Conservation (phyloP, 331 rosid species). For the Rosa hybrid region DNA sequence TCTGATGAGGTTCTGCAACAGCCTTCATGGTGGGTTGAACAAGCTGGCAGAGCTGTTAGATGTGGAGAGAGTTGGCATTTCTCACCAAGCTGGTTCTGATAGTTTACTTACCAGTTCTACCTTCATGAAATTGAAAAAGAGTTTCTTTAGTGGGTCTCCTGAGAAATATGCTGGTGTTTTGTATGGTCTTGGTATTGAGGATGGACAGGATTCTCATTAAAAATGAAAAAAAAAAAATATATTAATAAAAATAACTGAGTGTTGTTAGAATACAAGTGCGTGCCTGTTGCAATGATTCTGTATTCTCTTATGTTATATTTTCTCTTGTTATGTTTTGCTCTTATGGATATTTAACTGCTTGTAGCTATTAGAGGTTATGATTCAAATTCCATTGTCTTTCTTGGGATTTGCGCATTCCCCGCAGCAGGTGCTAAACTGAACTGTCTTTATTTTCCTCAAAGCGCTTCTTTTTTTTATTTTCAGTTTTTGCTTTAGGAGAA, state of each 20-base stretch:
- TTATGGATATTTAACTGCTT: background rate
- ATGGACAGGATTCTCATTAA: slow-evolving; percentile 13
- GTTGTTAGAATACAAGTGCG: background rate
- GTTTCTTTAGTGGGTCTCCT: slow-evolving; percentile 16
- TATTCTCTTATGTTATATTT: background rate
- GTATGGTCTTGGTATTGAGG: slow-evolving; percentile 38
- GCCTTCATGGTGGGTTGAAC: slow-evolving; percentile 52
- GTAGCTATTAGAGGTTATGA: background rate
- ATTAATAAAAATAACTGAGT: background rate
- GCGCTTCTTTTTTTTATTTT: too few relatives aligned
- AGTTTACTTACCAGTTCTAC: slow-evolving; percentile 45
- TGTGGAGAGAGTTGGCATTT: slow-evolving; percentile 43
- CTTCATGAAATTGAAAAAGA: slow-evolving; percentile 35
- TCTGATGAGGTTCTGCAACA: slow-evolving; percentile 41
- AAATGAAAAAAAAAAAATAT: background rate
- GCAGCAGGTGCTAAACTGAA: background rate
- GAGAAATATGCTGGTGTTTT: slow-evolving; percentile 36
- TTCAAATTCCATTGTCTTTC: background rate
- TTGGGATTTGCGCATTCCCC: background rate
- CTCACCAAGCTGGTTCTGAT: slow-evolving; percentile 67
- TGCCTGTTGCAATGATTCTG: background rate
- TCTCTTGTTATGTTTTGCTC: background rate
- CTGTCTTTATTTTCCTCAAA: background rate
- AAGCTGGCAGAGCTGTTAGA: slow-evolving; percentile 35
- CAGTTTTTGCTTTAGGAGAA: background rate